Base-by-base conservation (phyloP, 495 filamentous ascomycete species). In the Daldinia concentrica region DNA sequence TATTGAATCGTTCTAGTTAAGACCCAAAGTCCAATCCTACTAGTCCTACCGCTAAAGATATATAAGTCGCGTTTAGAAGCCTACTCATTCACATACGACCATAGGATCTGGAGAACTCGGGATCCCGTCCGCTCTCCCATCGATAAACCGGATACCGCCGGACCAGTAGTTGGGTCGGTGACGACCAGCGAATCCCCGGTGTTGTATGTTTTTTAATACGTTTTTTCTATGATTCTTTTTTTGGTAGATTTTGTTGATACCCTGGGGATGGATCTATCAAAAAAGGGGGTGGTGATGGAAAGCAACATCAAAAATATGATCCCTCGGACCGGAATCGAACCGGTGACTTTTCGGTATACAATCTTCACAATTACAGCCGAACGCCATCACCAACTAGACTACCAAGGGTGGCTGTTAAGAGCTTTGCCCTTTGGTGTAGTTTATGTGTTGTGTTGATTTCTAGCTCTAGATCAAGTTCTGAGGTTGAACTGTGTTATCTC, bases 41-140 rank as follows among this genome's bases (percentile, higher is more conserved):
- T 48, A 48, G 19, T 24, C 19, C 17, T 22, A 4, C 4, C 19
- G 8, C 43, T 48, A 48, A 45, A n/a, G 54, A 26, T 14, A 41
- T 58, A 58, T 58, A 37, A 58, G 22, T 14, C 4, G 3, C 4
- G 27, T 26, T 45, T 58, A 45, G 37, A 7, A 60, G 8, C 24
- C 22, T 24, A 32, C 14, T 60, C 19, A 6, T 11, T 14, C 66
- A 77, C 74, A 70, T 83, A 81, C 82, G 80, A 80, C 82, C 82
- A 83, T 78, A 83, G 66, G 74, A 71, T 78, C 59, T 77, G 69
- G 81, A 82, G 56, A 77, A 79, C 74, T 79, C 78, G 81, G 80
- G 77, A 81, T 81, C 82, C 82, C 80, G 82, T 84, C 80, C 76
- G 82, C 79, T 84, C 81, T 82, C 75, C 80, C 80, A 78, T 19